Base-by-base conservation (phyloP, 78 protist genomes). In the Trichosphaerium sp. region DNA sequence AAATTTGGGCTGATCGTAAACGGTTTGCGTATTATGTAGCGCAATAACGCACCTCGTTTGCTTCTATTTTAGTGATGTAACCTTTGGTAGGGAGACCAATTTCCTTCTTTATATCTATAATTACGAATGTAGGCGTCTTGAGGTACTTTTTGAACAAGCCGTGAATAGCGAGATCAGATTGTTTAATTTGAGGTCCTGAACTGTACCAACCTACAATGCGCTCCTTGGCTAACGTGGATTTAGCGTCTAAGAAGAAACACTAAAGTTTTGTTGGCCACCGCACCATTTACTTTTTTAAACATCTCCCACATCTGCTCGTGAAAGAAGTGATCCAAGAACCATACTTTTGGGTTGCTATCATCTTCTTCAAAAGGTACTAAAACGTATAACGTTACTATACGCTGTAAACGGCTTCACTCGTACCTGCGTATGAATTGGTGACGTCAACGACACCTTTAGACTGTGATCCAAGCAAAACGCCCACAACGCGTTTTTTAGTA, bases 311-410 rank as follows among this genome's bases (percentile, higher is more conserved):
- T 93, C 38, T 76, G 43, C 67, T 91, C 96, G 29, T 75, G 82
- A 67, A 75, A 95, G 74, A 87, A 74, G 81, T 88, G 94, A 75
- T 95, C 97, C 14, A 93, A 68, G 67, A 78, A 95, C 95, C 96
- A 93, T 38, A 93, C 78, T 32, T 58, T 35, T 29, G 91, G 92
- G 48, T 84, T 76, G 48, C 73, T 43, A 15, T 64, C 87, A 44
- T 95, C 95, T 44, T 95, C 97, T 67, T 95, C 99, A 23, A 95
- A 95, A 3, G 99, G 99, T 28, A 92, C 91, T 54, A 80, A 49
- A 12, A 2, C 3, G 6, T 18, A 8, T 2, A 6, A 51, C 32
- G n/a, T 2, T 3, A 2, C 11, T 42, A 6, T 47, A 23, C 40
- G 68, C 7, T 6, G 32, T 68, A 6, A 21, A 68, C 21, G 7